Percentiles rank a stretch among this genome's conserved stretches.
Conservation (phyloP, 805 yeast species). For the Blastobotrys robertii region DNA sequence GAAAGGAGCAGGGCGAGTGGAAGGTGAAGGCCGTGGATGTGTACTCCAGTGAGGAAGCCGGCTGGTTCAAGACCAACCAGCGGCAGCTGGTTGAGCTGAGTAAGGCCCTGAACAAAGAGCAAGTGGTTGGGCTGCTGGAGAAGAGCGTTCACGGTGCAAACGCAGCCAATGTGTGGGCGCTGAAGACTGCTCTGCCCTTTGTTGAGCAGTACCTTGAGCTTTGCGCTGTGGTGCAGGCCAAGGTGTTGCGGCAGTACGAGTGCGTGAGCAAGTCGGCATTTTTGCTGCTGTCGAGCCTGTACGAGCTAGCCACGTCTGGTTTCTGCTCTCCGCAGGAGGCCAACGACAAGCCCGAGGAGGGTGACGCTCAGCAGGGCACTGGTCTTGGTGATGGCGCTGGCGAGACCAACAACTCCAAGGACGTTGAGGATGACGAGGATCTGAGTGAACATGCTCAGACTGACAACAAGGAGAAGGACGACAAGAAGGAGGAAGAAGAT, state of each 20-base stretch:
- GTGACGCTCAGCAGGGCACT: conserved; percentile 71
- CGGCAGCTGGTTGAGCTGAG: too few relatives aligned
- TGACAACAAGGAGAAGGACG: conserved; percentile 56
- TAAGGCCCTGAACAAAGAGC: too few relatives aligned
- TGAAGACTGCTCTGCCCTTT: conserved; percentile 48
- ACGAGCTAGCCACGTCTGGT: conserved; percentile 63
- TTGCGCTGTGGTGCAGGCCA: conserved; percentile 34
- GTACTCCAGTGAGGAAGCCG: too few relatives aligned
- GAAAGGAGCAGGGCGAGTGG: too few relatives aligned
- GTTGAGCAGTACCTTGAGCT: conserved; percentile 49
- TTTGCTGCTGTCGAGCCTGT: conserved; percentile 45
- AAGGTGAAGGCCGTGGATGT: too few relatives aligned
- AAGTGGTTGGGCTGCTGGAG: too few relatives aligned
- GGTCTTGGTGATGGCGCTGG: conserved; percentile 93
- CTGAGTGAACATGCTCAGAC: conserved; percentile 62
- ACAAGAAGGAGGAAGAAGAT: conserved; percentile 40
- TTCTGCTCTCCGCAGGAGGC: conserved; percentile 89
- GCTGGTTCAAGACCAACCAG: too few relatives aligned
- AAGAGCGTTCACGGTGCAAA: too few relatives aligned
- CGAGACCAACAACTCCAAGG: conserved; percentile 68
- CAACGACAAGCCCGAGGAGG: conserved; percentile 49
- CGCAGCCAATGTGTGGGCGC: too few relatives aligned
- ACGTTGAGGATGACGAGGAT: conserved; percentile 87
- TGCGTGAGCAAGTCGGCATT: conserved; percentile 52
- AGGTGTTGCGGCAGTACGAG: conserved; percentile 39